Evolutionary conservation across 345 rosid genomes (phyloP), one percentile per base, ranked within the genome.

Genomic region (Physaria fendleri): DNA sequence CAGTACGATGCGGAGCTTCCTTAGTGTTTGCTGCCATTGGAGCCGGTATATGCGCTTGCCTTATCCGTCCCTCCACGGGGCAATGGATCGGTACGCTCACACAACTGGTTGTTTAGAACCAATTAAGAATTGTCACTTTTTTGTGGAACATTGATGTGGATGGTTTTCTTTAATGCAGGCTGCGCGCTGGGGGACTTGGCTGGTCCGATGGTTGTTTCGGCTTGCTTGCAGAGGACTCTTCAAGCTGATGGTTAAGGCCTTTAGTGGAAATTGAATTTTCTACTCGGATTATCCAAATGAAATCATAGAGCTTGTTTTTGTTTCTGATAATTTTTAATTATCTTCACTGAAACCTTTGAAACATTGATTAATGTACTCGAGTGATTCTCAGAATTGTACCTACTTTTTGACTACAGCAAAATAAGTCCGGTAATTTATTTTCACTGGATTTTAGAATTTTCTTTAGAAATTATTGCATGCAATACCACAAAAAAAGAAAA

Each of bases 41-140:
- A 71, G 99, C 95, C 0, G 99, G 97, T 56, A 72, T 89, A 51
- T 89, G 95, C 35, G 90, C 96, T 23, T 42, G 72, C 56, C 59
- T 87, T 10, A 27, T 85, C 46, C 92, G 92, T 23, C 99, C 99
- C 56, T 85, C 90, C 32, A 28, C 63, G 0, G 99, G 99, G 17
- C 99, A 89, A 32, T 89, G 99, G 97, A 83, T 93, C 10, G 99
- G 99, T 93, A 82, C 81, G 76, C 62, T 46, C 54, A 58, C 21
- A 3, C 43, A 43, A 55, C 23, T 0, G 1, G 24, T 40, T 48
- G 28, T 29, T 34, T 43, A 25, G 13, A 43, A 34, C 17, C 1
- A n/a, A n/a, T 10, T 49, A 0, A 27, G 29, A 30, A 8, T 29
- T 33, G 23, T 16, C 27, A 12, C 5, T 22, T 16, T 68, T 22